Evolutionary conservation across 495 filamentous ascomycete species (phyloP), one percentile per base, ranked within the genome.

Genomic region (Neurospora sp.): DNA sequence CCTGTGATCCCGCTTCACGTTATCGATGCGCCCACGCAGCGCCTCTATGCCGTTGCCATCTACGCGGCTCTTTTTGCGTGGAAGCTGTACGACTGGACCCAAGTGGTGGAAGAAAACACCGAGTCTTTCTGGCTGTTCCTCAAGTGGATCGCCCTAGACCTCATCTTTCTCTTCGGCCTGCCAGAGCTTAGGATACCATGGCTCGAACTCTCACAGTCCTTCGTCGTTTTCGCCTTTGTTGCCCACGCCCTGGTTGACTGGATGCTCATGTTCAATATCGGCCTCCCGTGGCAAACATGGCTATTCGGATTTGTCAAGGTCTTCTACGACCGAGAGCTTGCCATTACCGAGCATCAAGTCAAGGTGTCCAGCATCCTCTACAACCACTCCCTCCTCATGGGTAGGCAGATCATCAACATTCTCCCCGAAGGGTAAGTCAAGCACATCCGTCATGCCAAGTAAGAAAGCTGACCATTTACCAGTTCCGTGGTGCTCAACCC

Each of bases 351-450:
- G 80, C 88, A 90, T 66, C 92, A 89, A 75, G 96, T 98, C 71
- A 97, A 97, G 78, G 88, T 94, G 38, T 91, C 89, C 2, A 90
- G 89, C 73, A 93, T 98, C 70, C 86, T 96, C 59, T 90, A 97
- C 79, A 98, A 98, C 79, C 86, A 92, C 1, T 97, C 95, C 8
- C 87, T 97, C 77, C 97, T 98, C 71, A 87, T 97, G 80, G 96
- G 96, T 79, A 94, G 93, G 79, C 93, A 97, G 83, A 95, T 97
- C 75, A 94, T 99, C 78, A 94, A 99, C 78, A 96, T 98, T 79
- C 85, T 99, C 38, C 96, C 96, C 3, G 96, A 99, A 86, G 96
- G 96, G 90, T 94, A 81, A 77, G 90, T 83, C 40, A 41, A 38
- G 16, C 18, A 39, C 35, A 35, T 12, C 69, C 23, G 7, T 23